These are phyloP conservation scores for Licmophora abbreviata DNA, from an alignment of 108 stramenopile species.

Conservation along the genomic window DNA sequence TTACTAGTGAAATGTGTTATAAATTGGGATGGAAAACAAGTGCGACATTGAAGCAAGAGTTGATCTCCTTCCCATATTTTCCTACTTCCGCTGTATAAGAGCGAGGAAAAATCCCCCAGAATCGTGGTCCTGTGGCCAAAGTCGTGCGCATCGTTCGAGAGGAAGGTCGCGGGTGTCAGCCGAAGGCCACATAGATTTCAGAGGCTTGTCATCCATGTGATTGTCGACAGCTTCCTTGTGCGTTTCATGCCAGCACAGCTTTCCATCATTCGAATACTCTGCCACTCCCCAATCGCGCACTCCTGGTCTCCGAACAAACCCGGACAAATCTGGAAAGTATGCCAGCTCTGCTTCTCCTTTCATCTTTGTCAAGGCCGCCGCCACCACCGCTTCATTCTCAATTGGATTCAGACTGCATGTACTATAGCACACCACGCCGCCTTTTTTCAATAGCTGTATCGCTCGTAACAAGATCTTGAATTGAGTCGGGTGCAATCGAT, in stretches of 20 bases:
- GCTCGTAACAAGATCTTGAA: conserved; percentile 65
- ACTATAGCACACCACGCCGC: conserved; percentile 73
- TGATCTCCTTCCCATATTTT: too few species aligned
- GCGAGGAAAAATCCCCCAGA: conserved; percentile 96
- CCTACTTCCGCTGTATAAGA: conserved; percentile 21
- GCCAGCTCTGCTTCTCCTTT: conserved; percentile 23
- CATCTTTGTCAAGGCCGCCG: conserved; percentile 36
- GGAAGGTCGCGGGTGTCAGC: conserved; percentile 8
- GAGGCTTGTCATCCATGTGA: conserved; percentile 22
- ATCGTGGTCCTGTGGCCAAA: conserved; percentile 94
- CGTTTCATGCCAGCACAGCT: conserved; percentile 37
- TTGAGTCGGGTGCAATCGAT: conserved; percentile 68
- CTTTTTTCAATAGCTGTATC: conserved; percentile 48
- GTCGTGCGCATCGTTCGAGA: conserved; percentile 67
- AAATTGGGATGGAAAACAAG: too few species aligned
- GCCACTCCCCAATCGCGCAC: conserved; percentile 60
- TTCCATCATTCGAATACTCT: conserved; percentile 31
- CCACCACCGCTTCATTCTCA: conserved; percentile 91
- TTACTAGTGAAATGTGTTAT: too few species aligned
- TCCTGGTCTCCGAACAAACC: conserved; percentile 40
- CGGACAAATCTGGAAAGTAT: conserved; percentile 19
- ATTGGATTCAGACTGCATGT: conserved; percentile 88
- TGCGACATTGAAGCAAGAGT: too few species aligned
- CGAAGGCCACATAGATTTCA: conserved; percentile 52
- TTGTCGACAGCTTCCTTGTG: conserved; percentile 27